These are phyloP conservation scores for Nothophaeocryptopus gaeumannii DNA, from an alignment of 2,329 filamentous ascomycete genomes.

Conservation along the genomic window DNA sequence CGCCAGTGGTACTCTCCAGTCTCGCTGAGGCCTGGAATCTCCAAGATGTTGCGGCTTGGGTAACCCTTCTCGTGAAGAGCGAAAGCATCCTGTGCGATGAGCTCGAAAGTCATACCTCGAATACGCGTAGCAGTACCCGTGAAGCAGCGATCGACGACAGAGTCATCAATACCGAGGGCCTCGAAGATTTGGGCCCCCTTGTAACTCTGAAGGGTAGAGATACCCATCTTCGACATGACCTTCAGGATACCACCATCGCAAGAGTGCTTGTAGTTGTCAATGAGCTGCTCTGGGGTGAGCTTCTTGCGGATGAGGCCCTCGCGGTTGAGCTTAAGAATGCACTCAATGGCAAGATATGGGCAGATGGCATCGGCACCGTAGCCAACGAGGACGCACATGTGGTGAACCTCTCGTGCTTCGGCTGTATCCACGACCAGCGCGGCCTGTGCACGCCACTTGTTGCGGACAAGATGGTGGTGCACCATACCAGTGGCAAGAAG, in stretches of 20 bases:
- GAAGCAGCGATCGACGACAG: slow-evolving; percentile 91
- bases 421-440: slow-evolving; percentile 88
- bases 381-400: slow-evolving; percentile 96
- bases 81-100: slow-evolving; percentile 91
- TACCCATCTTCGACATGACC: slow-evolving; percentile 99
- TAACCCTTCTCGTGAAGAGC: slow-evolving; percentile 93
- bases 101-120: slow-evolving; percentile 87
- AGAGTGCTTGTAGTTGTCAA: slow-evolving; percentile 95
- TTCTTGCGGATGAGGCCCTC: slow-evolving; percentile 92
- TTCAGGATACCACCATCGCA: slow-evolving; percentile 95
- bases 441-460: slow-evolving; percentile 89
- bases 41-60: slow-evolving; percentile 73
- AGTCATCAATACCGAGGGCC: slow-evolving; percentile 87
- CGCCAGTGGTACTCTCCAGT: slow-evolving; percentile 98
- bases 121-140: slow-evolving; percentile 91
- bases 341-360: slow-evolving; percentile 93
- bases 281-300: slow-evolving; percentile 74
- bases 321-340: slow-evolving; percentile 92
- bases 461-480: slow-evolving; percentile 90
- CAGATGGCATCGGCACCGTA: slow-evolving; percentile 94
- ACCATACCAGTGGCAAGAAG: slow-evolving; percentile 88
- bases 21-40: slow-evolving; percentile 78
- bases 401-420: slow-evolving; percentile 94
- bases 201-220: slow-evolving; percentile 92
- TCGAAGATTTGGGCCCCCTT: slow-evolving; percentile 99